These are phyloP conservation scores for Kuraishia floccosa DNA, from an alignment of 805 yeast genomes.

Conservation along the genomic window DNA sequence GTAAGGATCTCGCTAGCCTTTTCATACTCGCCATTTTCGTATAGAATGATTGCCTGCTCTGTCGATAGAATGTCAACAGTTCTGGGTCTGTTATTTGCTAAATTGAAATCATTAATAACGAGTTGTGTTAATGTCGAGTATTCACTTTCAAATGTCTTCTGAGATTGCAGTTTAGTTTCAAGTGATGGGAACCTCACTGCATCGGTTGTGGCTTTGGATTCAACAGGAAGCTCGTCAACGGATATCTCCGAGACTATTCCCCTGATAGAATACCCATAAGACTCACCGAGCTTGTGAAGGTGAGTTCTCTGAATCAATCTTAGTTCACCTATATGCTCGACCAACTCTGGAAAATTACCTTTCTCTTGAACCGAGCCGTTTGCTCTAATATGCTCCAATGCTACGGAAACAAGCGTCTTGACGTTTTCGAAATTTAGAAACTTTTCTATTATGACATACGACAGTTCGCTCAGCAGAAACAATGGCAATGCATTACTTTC, in stretches of 20 bases:
- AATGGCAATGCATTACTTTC: too few species aligned
- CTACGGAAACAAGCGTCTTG: too few species aligned
- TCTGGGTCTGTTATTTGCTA: conserved; percentile 40
- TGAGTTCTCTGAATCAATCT: conserved; percentile 34
- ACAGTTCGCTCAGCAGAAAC: conserved; percentile 30
- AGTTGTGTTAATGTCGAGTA: conserved; percentile 45
- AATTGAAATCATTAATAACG: conserved; percentile 39
- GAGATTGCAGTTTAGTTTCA: conserved; percentile 15
- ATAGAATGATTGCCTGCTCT: conserved; percentile 67
- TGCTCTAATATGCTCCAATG: too few species aligned
- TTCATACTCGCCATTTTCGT: conserved; percentile 41
- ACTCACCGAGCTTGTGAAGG: conserved; percentile 21
- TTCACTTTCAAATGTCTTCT: conserved; percentile 22
- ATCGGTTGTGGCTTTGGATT: conserved; percentile 6
- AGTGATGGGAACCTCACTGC: conserved; percentile 8
- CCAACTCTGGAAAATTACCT: too few species aligned
- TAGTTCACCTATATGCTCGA: conserved; percentile 37
- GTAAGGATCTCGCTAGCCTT: conserved; percentile 54
- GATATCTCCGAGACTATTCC: conserved; percentile 13
- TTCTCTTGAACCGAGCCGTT: too few species aligned
- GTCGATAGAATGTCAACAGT: conserved; percentile 65
- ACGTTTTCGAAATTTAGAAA: conserved; percentile 12
- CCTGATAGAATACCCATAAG: conserved; percentile 15
- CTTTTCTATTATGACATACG: conserved; percentile 26
- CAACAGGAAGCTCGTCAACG: conserved; percentile 7